Conservation (phyloP, 345 rosid genomes). For the Rubroshorea leprosula region DNA sequence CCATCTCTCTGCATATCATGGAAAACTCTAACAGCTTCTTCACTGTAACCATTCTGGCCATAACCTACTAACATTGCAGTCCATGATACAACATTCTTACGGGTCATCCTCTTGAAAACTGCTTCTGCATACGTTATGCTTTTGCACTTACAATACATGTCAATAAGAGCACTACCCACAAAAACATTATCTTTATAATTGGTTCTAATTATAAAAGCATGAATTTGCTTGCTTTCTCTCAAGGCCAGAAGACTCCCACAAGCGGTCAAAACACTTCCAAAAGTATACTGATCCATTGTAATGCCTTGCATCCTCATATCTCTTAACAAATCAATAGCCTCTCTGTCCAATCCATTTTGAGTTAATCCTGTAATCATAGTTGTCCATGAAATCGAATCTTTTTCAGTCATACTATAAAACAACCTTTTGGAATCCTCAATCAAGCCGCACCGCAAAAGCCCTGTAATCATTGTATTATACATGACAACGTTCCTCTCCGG, state of each 20-base stretch:
- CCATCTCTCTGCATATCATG: conserved; percentile 69
- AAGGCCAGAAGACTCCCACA: conserved; percentile 61
- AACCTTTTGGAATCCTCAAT: conserved; percentile 47
- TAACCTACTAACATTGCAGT: conserved; percentile 93
- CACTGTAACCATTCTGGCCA: conserved; percentile 73
- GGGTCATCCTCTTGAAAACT: conserved; percentile 56
- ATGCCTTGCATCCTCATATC: conserved; percentile 60
- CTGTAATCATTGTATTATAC: conserved; percentile 68
- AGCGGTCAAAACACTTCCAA: conserved; percentile 76
- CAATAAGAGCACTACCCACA: conserved; percentile 90
- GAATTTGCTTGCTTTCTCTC: conserved; percentile 65
- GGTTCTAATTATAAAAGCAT: conserved; percentile 54
- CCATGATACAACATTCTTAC: conserved; percentile 86
- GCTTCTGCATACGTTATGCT: conserved; percentile 48
- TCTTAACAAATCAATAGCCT: conserved; percentile 55
- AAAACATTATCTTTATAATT: conserved; percentile 50
- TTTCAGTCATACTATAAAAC: conserved; percentile 56
- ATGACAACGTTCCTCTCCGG: conserved; percentile 52
- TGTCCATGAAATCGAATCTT: conserved; percentile 81
- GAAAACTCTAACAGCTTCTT: conserved; percentile 66
- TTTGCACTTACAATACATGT: conserved; percentile 89
- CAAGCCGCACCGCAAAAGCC: conserved; percentile 62
- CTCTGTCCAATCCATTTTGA: conserved; percentile 54
- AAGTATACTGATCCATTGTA: conserved; percentile 75
- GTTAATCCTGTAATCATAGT: conserved; percentile 73